Evolutionary conservation across 108 stramenopile genomes (phyloP), one percentile per base, ranked within the genome.

Genomic region (Cyclostephanos tholiformis): DNA sequence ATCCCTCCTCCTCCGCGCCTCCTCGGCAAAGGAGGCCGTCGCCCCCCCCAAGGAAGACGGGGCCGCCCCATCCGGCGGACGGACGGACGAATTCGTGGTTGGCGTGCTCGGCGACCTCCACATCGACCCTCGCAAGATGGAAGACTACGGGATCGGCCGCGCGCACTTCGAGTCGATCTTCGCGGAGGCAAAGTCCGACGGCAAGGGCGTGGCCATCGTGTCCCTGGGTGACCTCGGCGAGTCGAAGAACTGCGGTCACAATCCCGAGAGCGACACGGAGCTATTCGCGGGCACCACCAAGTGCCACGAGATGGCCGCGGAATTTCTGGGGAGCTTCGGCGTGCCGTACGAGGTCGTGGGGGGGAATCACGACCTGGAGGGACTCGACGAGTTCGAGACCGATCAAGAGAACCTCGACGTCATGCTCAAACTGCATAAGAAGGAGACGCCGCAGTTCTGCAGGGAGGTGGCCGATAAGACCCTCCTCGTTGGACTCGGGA

Each of bases 351-450:
- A 81, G 10, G 80, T 81, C 38, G 71, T 81, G 25, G 80, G 80
- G 9, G 84, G 86, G 7, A 91, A 91, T 66, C 91, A 90, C 66
- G 97, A 98, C 80, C 79, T 98, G 32, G 97, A 98, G 86, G 97
- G 95, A 27, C 73, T 98, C 32, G 93, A 93, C 63, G 97, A 98
- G 74, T 98, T 97, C 59, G 67, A 75, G 13, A 96, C 95, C 22
- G 97, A 98, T 72, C 59, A 69, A 39, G 95, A 85, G 67, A 97
- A 97, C 63, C 74, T 97, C 10, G 74, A 88, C 56, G 83, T 84
- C 27, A 95, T 83, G 50, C 69, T 96, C 67, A 44, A 69, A 8
- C 64, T 60, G 10, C 87, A 88, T 74, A 72, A 76, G 63, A 93
- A 94, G 66, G 78, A 81, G 29, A 89, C 88, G 2, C 93, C 97